phyloP scores from a whole-genome alignment of 1,139 yeast genomes.

The Torulaspora pretoriensis region DNA sequence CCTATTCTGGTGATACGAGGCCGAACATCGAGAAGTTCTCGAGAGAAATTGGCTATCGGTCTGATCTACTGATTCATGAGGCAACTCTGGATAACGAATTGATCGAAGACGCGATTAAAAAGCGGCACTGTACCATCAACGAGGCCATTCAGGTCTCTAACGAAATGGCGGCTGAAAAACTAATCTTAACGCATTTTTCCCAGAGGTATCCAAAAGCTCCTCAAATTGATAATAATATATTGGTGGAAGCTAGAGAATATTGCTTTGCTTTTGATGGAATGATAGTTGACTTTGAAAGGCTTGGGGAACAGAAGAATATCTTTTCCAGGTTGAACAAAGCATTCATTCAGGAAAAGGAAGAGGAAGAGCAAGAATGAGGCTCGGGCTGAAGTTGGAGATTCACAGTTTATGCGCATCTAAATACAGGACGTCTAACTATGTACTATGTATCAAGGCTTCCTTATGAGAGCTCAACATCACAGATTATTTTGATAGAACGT shows the following conservation, averaged over 20 bases:
- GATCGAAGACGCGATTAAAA: slow-evolving; percentile 73
- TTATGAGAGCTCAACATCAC: slow-evolving; percentile 8
- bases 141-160: slow-evolving; percentile 76
- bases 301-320: slow-evolving; percentile 38
- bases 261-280: slow-evolving; percentile 63
- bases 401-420: no score
- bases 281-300: slow-evolving; percentile 44
- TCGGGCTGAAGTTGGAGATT: no score
- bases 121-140: slow-evolving; percentile 84
- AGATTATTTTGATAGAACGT: slow-evolving; percentile 54
- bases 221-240: slow-evolving; percentile 31
- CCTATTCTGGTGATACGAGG: slow-evolving; percentile 94
- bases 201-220: slow-evolving; percentile 79
- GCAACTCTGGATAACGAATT: slow-evolving; percentile 84
- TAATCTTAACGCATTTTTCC: slow-evolving; percentile 86
- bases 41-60: slow-evolving; percentile 54
- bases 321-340: slow-evolving; percentile 31
- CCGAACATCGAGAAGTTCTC: slow-evolving; percentile 63
- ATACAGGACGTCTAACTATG: no score
- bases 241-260: slow-evolving; percentile 35
- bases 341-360: slow-evolving; percentile 33
- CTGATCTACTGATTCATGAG: slow-evolving; percentile 84
- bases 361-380: slow-evolving; percentile 12
- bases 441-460: neutral
- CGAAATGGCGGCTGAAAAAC: slow-evolving; percentile 65